A percentile compares a stretch with the other conserved stretches of the same genome.
Conservation (phyloP, 2,329 filamentous ascomycete species). For the Cladosporium sp. region DNA sequence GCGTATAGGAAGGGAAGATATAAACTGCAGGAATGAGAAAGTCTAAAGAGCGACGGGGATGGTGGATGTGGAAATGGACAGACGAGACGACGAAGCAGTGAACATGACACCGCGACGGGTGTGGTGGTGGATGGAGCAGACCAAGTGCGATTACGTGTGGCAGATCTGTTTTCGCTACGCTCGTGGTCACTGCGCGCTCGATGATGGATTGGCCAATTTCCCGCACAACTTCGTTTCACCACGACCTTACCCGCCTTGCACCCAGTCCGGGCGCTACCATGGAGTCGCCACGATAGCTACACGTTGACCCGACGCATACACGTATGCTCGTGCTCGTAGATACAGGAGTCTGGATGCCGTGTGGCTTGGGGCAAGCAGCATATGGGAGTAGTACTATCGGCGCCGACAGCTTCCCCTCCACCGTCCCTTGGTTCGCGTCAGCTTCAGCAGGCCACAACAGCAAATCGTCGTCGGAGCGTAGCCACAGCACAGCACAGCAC, state of each 20-base stretch:
- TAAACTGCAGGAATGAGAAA: neutral
- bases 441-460: too few species aligned
- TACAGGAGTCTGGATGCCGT: neutral
- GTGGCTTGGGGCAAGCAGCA: neutral
- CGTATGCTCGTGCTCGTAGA: neutral
- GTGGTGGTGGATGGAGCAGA: constrained; percentile 5
- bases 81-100: neutral
- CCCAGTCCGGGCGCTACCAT: neutral
- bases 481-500: too few species aligned
- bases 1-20: neutral
- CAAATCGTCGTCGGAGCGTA: too few species aligned
- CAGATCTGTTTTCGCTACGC: constrained; percentile 7
- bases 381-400: too few species aligned
- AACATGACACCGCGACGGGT: neutral
- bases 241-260: neutral
- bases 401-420: too few species aligned
- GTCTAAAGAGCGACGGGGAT: constrained; percentile 3
- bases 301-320: neutral
- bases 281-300: neutral
- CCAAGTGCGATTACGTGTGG: neutral
- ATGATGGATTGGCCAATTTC: neutral
- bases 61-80: neutral
- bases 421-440: too few species aligned
- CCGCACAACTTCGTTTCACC: constrained; percentile 4
- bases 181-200: neutral